Evolutionary conservation across 257 asterid species (phyloP).

Genomic region (Fraxinus americana): DNA sequence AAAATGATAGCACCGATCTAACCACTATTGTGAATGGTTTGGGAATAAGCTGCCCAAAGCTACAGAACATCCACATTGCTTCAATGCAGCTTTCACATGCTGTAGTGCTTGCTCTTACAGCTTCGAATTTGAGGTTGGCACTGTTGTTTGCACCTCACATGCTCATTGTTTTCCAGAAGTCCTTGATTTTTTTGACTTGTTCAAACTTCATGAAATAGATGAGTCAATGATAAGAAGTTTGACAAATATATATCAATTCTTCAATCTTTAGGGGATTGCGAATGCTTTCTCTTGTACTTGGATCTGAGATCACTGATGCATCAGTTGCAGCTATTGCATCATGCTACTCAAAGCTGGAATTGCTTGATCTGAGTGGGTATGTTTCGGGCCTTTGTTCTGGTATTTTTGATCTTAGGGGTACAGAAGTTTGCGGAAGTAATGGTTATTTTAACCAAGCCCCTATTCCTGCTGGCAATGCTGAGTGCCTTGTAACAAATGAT

Average conservation of each 20-base stretch:
- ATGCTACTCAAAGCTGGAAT: conserved; percentile 73
- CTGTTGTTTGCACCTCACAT: neutral
- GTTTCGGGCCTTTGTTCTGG: conserved; percentile 26
- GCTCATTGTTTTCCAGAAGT: neutral
- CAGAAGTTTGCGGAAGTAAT: neutral
- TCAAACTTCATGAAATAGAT: neutral
- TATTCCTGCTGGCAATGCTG: neutral
- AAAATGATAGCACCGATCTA: conserved; percentile 77
- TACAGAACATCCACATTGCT: conserved; percentile 84
- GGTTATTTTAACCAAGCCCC: neutral
- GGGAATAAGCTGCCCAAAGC: conserved; percentile 88
- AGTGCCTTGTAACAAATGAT: neutral
- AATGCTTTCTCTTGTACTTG: conserved; percentile 95
- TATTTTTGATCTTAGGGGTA: neutral
- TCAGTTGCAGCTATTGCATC: conserved; percentile 95
- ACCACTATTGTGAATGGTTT: conserved; percentile 60
- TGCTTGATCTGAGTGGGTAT: conserved; percentile 98
- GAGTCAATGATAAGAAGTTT: neutral
- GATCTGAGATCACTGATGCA: conserved; percentile 93
- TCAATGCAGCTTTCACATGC: conserved; percentile 77
- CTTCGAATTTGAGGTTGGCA: conserved; percentile 77
- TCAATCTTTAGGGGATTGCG: conserved; percentile 65
- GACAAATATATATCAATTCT: conserved; percentile 4
- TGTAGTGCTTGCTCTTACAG: conserved; percentile 83
- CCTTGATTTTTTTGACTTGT: neutral